Evolutionary conservation across 2,329 filamentous ascomycete species (phyloP).

Genomic region (Diplocarpon rosae): DNA sequence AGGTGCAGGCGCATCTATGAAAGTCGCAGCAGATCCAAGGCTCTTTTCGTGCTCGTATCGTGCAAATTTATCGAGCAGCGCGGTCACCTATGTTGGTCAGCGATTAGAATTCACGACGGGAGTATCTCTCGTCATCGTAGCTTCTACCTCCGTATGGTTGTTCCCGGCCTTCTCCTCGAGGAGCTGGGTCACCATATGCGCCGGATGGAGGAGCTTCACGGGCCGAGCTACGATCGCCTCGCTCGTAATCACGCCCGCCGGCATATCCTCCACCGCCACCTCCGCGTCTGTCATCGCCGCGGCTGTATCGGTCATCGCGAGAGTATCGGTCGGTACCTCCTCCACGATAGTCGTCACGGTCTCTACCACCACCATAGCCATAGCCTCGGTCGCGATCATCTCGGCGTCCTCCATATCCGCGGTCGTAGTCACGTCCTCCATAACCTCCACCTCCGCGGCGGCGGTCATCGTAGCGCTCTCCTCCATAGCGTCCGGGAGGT

Average conservation of each 20-base stretch:
- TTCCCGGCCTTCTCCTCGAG: constrained; percentile 33
- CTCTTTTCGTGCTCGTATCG: constrained; percentile 25
- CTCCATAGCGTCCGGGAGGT: constrained; percentile 32
- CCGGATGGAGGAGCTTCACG: constrained; percentile 32
- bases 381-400: constrained; percentile 33
- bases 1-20: constrained; percentile 28
- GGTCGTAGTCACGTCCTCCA: constrained; percentile 21
- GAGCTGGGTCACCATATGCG: constrained; percentile 33
- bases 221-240: constrained; percentile 37
- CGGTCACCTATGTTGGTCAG: constrained; percentile 29
- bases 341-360: constrained; percentile 29
- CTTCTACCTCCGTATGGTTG: constrained; percentile 32
- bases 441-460: constrained; percentile 29
- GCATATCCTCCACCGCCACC: constrained; percentile 32
- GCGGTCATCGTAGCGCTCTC: constrained; percentile 33
- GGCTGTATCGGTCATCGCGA: constrained; percentile 24
- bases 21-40: constrained; percentile 28
- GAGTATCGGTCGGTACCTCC: constrained; percentile 29
- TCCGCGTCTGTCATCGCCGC: constrained; percentile 32
- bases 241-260: constrained; percentile 35
- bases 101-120: constrained; percentile 28
- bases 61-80: constrained; percentile 29
- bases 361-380: constrained; percentile 24
- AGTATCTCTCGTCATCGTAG: constrained; percentile 27
- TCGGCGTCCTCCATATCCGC: constrained; percentile 29